A percentile compares a stretch with the other conserved stretches of the same genome.
Evolutionary conservation across 164 flowering plant genomes (phyloP).

Genomic region (Kalanchoe fedtschenkoi): DNA sequence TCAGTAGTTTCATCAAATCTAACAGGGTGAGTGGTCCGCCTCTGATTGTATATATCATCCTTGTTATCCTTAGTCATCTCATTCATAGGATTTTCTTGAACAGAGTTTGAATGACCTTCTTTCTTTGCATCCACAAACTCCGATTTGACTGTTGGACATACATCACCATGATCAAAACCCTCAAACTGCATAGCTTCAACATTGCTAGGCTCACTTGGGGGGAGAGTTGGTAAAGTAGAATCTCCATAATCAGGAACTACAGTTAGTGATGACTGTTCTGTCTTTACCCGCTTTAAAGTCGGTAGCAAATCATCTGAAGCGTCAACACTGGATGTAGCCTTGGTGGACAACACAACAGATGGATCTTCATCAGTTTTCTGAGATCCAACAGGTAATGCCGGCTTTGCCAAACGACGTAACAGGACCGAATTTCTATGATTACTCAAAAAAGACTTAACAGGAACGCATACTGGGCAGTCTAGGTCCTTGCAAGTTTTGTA

Average conservation of each 20-base stretch:
- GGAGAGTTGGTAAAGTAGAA: slow-evolving; percentile 24
- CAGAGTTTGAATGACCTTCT: slow-evolving; percentile 28
- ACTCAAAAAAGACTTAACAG: slow-evolving; percentile 30
- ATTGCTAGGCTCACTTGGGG: slow-evolving; percentile 17
- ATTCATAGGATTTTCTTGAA: slow-evolving; percentile 20
- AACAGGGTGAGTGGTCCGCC: slow-evolving; percentile 25
- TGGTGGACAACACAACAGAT: slow-evolving; percentile 21
- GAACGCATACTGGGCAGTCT: slow-evolving; percentile 74
- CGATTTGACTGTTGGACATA: slow-evolving; percentile 23
- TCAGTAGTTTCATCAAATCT: slow-evolving; percentile 26
- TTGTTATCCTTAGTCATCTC: slow-evolving; percentile 25
- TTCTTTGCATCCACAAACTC: slow-evolving; percentile 40
- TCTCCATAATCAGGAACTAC: slow-evolving; percentile 23
- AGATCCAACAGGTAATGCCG: slow-evolving; percentile 23
- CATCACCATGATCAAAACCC: slow-evolving; percentile 24
- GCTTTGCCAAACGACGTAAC: slow-evolving; percentile 19
- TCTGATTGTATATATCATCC: slow-evolving; percentile 21
- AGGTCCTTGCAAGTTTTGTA: slow-evolving; percentile 31
- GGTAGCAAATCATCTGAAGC: slow-evolving; percentile 45
- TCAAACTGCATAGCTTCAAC: slow-evolving; percentile 22
- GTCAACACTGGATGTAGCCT: slow-evolving; percentile 25
- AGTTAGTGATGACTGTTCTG: slow-evolving; percentile 49
- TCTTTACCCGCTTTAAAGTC: slow-evolving; percentile 60
- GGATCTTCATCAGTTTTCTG: slow-evolving; percentile 30
- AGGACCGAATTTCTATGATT: slow-evolving; percentile 17